Base-by-base conservation (phyloP, 176 grass and related monocot genomes). In the Alloteropsis semialata region DNA sequence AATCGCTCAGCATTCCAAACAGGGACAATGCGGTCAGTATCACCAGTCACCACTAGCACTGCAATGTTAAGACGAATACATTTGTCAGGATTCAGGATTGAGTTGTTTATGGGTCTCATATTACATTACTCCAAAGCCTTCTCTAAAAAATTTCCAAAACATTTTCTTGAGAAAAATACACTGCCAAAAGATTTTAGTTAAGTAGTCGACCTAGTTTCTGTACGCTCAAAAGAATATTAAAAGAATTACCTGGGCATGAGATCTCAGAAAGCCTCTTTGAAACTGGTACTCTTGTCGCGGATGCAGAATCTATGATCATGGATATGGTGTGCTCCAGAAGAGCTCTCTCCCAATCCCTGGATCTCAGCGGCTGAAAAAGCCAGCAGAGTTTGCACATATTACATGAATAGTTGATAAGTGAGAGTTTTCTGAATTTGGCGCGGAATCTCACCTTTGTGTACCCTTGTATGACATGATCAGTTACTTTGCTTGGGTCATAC, bases 41-140 rank as follows among this genome's bases (percentile, higher is more conserved):
- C 91, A 27, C 96, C 93, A 5, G 91, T 98, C 49, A 98, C 55
- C 22, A 98, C 86, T 66, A 98, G 50, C 81, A 98, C 96, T 98
- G 91, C 25, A 87, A 78, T 59, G 57, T 6, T 48, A 64, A 65
- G 57, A 33, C 73, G 30, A 9, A 36, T 75, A 58, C 55, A 58
- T 2, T 39, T 54, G 13, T 65, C 5, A 72, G 63, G 24, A 72
- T 65, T 65, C 57, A 56, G 44, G 45, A 81, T 28, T 44, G 32
- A 32, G 50, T 76, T 22, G 0, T 44, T 76, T 56, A 61, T 17
- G 1, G 25, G 5, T 53, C 27, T 5, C 7, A 29, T 67, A 46
- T 29, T 69, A 41, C 16, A 59, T 41, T 7, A 36, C 39, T 42
- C 30, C 34, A 69, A 77, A 2, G 16, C 10, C 39, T 64, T n/a